These are phyloP conservation scores for Plasmodium cynomolgi DNA, from an alignment of 169 alveolate species.

Conservation along the genomic window DNA sequence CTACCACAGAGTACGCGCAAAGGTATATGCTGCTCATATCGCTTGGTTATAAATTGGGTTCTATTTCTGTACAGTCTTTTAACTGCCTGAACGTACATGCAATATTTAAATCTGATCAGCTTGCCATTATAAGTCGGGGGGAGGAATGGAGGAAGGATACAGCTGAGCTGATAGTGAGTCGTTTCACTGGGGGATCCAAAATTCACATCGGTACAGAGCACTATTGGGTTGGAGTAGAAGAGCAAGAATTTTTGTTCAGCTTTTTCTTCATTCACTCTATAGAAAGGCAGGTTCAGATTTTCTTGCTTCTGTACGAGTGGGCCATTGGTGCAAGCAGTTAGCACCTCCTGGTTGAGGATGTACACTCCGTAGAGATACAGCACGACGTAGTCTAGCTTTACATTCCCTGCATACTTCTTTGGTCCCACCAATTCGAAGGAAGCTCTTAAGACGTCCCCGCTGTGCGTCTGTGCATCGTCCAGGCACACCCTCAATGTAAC, in stretches of 20 bases:
- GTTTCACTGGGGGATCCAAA: constrained; percentile 3
- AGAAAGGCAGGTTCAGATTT: constrained; percentile 35
- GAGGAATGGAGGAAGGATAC: constrained; percentile 21
- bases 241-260: constrained; percentile 13
- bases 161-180: neutral
- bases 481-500: constrained; percentile 12
- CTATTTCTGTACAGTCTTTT: constrained; percentile 43
- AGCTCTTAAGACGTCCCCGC: constrained; percentile 52
- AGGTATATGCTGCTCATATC: constrained; percentile 6
- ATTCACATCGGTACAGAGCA: constrained; percentile 15
- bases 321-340: neutral
- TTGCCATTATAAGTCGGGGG: constrained; percentile 58
- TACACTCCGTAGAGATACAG: constrained; percentile 40
- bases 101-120: constrained; percentile 40
- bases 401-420: constrained; percentile 1
- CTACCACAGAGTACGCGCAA: constrained; percentile 4
- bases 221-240: constrained; percentile 43
- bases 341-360: constrained; percentile 18
- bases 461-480: constrained; percentile 16
- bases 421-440: constrained; percentile 32
- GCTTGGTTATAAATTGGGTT: constrained; percentile 26
- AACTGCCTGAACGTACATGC: constrained; percentile 16
- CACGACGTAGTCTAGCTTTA: constrained; percentile 27
- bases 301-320: constrained; percentile 3
- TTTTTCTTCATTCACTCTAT: neutral